A percentile compares a stretch with the other conserved stretches of the same genome.
Evolutionary conservation across 1,139 yeast genomes (phyloP).

Genomic region (Suhomyces terraborum): DNA sequence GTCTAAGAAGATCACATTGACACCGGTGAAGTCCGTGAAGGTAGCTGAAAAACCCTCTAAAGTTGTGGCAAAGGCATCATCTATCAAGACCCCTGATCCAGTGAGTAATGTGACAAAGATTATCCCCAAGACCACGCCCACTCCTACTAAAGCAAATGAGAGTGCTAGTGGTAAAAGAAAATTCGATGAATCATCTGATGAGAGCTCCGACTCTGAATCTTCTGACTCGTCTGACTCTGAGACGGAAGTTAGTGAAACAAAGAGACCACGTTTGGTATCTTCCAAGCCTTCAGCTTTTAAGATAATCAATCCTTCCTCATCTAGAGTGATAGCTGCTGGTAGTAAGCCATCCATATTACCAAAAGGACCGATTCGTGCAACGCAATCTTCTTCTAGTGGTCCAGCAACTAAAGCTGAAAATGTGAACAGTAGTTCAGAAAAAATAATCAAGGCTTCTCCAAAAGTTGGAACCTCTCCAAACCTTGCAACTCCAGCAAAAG

Average conservation of each 20-base stretch:
- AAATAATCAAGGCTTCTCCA: background rate
- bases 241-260: conserved; percentile 13
- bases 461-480: background rate
- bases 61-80: background rate
- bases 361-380: background rate
- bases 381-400: too few species aligned
- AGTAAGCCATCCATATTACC: background rate
- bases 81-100: background rate
- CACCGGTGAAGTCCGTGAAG: background rate
- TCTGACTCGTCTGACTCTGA: conserved; percentile 22
- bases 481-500: background rate
- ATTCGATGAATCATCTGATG: conserved; percentile 17
- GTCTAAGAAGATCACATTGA: background rate
- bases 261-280: conserved; percentile 20
- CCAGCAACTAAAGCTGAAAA: too few species aligned
- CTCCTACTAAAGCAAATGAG: background rate
- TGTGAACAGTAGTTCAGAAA: too few species aligned
- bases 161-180: conserved; percentile 12
- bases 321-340: background rate
- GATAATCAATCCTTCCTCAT: background rate
- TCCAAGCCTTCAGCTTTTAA: conserved; percentile 13
- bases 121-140: background rate
- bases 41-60: background rate
- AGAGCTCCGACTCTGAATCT: conserved; percentile 11
- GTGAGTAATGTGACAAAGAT: background rate